A percentile compares a stretch with the other conserved stretches of the same genome.
phyloP scores from a whole-genome alignment of 169 alveolate species.

The Cryptosporidium andersoni region DNA sequence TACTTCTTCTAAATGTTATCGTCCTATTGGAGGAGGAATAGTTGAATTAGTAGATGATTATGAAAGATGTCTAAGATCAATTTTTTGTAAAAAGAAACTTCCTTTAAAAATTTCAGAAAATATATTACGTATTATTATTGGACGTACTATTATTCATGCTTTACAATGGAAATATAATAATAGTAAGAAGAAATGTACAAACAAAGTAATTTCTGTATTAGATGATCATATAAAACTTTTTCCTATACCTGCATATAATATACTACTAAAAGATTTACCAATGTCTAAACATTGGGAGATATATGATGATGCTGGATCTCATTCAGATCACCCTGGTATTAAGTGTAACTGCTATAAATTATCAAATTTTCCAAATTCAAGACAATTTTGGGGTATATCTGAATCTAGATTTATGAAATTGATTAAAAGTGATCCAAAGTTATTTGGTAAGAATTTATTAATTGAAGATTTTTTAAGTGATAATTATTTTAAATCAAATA shows the following conservation, averaged over 20 bases:
- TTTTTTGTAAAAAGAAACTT: conserved; percentile 33
- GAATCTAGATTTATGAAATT: conserved; percentile 13
- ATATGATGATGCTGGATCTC: neutral
- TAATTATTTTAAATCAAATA: neutral
- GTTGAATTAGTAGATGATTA: conserved; percentile 15
- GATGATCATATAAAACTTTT: conserved; percentile 20
- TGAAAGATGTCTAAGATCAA: conserved; percentile 10
- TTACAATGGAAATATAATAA: conserved; percentile 2
- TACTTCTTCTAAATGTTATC: neutral
- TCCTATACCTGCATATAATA: conserved; percentile 46
- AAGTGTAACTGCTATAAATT: conserved; percentile 17
- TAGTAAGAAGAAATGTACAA: neutral
- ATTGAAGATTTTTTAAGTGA: neutral
- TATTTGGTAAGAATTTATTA: neutral
- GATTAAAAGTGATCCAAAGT: conserved; percentile 5
- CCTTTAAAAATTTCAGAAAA: conserved; percentile 16
- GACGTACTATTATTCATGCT: conserved; percentile 29
- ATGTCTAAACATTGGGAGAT: conserved; percentile 43
- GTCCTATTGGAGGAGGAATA: conserved; percentile 15
- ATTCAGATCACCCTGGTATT: neutral
- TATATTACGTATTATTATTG: neutral
- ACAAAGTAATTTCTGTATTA: neutral
- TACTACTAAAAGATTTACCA: conserved; percentile 14
- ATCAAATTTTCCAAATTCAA: conserved; percentile 1
- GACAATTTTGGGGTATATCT: conserved; percentile 32